Evolutionary conservation across 2,329 filamentous ascomycete genomes (phyloP).

Genomic region (Pleomassaria siparia): DNA sequence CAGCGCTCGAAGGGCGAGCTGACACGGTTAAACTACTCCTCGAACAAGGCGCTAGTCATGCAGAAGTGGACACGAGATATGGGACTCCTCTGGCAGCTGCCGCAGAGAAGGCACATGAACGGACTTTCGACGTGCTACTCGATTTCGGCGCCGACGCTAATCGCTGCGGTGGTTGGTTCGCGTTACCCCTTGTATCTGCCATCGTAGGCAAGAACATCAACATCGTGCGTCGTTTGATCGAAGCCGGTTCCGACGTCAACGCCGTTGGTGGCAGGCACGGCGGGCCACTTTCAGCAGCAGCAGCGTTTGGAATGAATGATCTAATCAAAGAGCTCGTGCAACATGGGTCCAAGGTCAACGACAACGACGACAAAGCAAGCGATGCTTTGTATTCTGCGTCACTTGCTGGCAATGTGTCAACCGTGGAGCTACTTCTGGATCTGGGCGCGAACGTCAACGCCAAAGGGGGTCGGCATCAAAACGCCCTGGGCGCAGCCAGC

Average conservation of each 20-base stretch:
- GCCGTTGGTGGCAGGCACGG: conserved; percentile 17
- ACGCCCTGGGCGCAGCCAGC: conserved; percentile 16
- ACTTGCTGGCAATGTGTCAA: neutral
- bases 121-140: conserved; percentile 16
- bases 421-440: conserved; percentile 24
- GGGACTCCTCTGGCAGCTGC: conserved; percentile 25
- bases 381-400: neutral
- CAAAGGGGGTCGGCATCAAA: conserved; percentile 21
- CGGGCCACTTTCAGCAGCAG: conserved; percentile 21
- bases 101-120: conserved; percentile 23
- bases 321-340: conserved; percentile 3
- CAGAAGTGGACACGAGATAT: conserved; percentile 16
- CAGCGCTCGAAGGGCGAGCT: conserved; percentile 16
- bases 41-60: conserved; percentile 23
- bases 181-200: conserved; percentile 17
- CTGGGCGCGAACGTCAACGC: conserved; percentile 21
- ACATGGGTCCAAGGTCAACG: neutral
- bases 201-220: conserved; percentile 13
- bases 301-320: conserved; percentile 10
- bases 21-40: conserved; percentile 25
- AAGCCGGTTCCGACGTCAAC: conserved; percentile 13
- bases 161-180: conserved; percentile 21
- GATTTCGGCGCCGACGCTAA: conserved; percentile 23
- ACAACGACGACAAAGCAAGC: conserved; percentile 1
- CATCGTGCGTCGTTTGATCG: conserved; percentile 16